These are phyloP conservation scores for Toxoplasma gondii DNA, from an alignment of 169 alveolate species.

Conservation along the genomic window DNA sequence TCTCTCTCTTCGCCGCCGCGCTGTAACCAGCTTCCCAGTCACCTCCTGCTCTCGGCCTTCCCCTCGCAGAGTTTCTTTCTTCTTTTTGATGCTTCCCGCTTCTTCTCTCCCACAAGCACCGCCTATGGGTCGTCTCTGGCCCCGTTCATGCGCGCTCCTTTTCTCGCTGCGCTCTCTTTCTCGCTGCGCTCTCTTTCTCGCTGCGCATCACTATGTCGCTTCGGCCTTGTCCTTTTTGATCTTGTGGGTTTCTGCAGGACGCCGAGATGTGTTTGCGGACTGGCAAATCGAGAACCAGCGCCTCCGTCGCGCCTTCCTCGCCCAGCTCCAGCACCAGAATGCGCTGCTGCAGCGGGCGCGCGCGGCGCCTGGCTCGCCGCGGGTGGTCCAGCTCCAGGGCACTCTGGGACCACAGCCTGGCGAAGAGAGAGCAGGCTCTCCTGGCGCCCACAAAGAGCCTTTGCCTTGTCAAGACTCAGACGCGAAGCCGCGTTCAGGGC, in stretches of 20 bases:
- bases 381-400: conserved; percentile 45
- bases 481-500: too few species aligned
- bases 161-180: background rate
- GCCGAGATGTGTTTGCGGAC: conserved; percentile 48
- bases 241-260: conserved; percentile 4
- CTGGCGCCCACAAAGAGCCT: background rate
- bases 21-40: too few species aligned
- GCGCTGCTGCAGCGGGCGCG: conserved; percentile 52
- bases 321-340: conserved; percentile 66
- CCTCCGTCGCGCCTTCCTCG: conserved; percentile 54
- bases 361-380: conserved; percentile 62
- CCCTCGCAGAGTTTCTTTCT: too few species aligned
- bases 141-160: background rate
- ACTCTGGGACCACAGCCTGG: background rate
- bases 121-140: background rate
- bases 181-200: background rate
- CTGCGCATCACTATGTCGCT: too few species aligned
- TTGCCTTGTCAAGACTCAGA: too few species aligned
- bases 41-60: too few species aligned
- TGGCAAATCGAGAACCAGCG: conserved; percentile 64
- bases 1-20: too few species aligned
- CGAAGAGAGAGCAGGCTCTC: background rate
- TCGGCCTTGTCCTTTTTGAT: background rate
- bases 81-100: background rate
- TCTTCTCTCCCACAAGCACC: background rate